Evolutionary conservation across 345 rosid species (phyloP), one percentile per base, ranked within the genome.

Genomic region (Toxicodendron radicans): DNA sequence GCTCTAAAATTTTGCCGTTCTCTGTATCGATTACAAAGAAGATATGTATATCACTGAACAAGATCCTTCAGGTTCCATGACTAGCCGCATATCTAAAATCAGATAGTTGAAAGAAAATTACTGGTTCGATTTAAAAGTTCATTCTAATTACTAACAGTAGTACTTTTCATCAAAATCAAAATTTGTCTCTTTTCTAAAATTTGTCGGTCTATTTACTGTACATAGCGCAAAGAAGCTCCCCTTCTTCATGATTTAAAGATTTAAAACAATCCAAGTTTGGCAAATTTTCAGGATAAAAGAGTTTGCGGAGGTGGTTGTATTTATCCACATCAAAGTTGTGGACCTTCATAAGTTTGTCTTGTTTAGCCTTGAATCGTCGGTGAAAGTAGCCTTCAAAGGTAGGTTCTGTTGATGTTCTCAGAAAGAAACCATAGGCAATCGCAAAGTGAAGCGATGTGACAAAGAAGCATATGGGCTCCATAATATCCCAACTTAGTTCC

Each of bases 381-480:
- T 78, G 83, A 66, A 82, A 95, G 66, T 81, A 85, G 16, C 98
- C 97, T 83, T 91, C 90, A 33, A 91, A 91, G 17, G 94, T 70
- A 2, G 99, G 99, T 76, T 95, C 97, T 0, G 76, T 84, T 3
- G 99, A 86, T 4, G 99, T 95, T 60, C 82, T 59, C 66, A 92
- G 87, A 73, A 92, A 92, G 85, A 92, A 95, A 10, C 73, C 79
- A 59, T 91, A 95, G 21, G 84, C 93, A 0, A 79, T 58, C 68
- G 85, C 79, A 46, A 83, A 91, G 76, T 92, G 87, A 18, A 88
- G 60, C 1, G 95, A 90, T 0, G 95, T 84, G 58, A 80, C 83
- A 33, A 90, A 92, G 88, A 92, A 92, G 80, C 97, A 95, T 4
- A 95, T 90, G n/a, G 98, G 99, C 73, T 95, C 99, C 97, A 95